Percentiles rank a stretch among this genome's conserved stretches.
phyloP scores from a whole-genome alignment of 352 stramenopile species.

The Phytophthora crassamura region DNA sequence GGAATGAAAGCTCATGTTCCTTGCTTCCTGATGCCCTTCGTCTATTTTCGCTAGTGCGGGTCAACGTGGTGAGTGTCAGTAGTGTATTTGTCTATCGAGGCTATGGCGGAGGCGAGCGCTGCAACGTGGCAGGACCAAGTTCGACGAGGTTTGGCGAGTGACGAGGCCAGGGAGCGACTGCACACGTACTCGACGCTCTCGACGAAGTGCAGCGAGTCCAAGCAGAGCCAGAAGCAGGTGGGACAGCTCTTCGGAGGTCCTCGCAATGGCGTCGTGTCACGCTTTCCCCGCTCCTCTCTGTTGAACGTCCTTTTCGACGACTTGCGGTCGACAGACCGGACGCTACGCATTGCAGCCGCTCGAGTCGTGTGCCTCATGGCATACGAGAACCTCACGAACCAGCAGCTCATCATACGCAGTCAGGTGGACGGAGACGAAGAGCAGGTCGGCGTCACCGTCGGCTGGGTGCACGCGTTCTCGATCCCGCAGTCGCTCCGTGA shows the following conservation, averaged over 20 bases:
- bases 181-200: conserved; percentile 42
- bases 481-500: conserved; percentile 40
- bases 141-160: conserved; percentile 29
- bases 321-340: conserved; percentile 45
- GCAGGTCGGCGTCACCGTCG: conserved; percentile 46
- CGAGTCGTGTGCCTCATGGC: conserved; percentile 57
- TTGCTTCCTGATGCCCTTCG: background rate
- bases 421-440: conserved; percentile 14
- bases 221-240: conserved; percentile 47
- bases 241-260: conserved; percentile 47
- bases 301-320: conserved; percentile 41
- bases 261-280: conserved; percentile 3
- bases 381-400: conserved; percentile 55
- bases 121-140: conserved; percentile 23
- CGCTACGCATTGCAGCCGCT: conserved; percentile 49
- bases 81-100: background rate
- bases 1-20: conserved; percentile 14
- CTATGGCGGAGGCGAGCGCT: conserved; percentile 7
- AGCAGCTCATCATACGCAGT: conserved; percentile 30
- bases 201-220: conserved; percentile 43
- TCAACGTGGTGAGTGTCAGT: background rate
- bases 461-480: conserved; percentile 66
- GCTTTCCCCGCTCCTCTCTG: background rate
- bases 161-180: conserved; percentile 40
- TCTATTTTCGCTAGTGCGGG: conserved; percentile 22